Base-by-base conservation (phyloP, 2,329 filamentous ascomycete genomes). In the Beauveria varroae region DNA sequence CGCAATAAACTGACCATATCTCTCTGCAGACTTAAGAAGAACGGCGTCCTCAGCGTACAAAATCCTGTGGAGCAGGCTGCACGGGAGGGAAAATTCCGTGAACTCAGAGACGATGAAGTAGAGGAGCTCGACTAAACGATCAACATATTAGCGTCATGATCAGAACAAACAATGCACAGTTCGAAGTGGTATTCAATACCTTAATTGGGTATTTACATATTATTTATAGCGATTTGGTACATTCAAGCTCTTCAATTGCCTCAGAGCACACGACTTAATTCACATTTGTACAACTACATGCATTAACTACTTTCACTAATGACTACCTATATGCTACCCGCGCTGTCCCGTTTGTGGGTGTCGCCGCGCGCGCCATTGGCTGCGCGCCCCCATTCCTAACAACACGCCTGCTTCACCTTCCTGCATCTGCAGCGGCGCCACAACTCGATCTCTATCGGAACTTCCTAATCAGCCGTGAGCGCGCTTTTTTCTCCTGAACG, bases 41-140 rank as follows among this genome's bases (percentile, higher is more conserved):
- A 87, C 12, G 91, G 91, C 3, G 80, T 96, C 5, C 79, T 96
- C 37, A 80, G 89, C 65, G 85, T 95, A 16, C 82, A 91, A 73
- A 96, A 96, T 70, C 91, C 91, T 0, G 86, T 96, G 2, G 83
- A 86, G 62, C 79, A 85, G 67, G 89, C 90, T 0, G 76, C 86
- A 61, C 82, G 84, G 51, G 84, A 88, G 65, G 91, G 90, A 1
- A 78, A 86, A 58, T 85, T 93, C 58, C 81, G 91, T 68, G 86
- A 93, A 68, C 70, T 93, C 46, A 67, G 80, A 18, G 83, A 85
- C 59, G 83, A 86, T 63, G 74, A 74, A 22, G 72, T 77, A 14
- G 76, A 78, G 47, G 76, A 79, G 59, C 63, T 77, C 60, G 76
- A 79, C 44, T 70, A 40, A 67, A 20, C 14, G 9, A 16, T 20